A percentile compares a stretch with the other conserved stretches of the same genome.
Evolutionary conservation across 2,329 filamentous ascomycete genomes (phyloP).

Genomic region (Penicillium sp.): DNA sequence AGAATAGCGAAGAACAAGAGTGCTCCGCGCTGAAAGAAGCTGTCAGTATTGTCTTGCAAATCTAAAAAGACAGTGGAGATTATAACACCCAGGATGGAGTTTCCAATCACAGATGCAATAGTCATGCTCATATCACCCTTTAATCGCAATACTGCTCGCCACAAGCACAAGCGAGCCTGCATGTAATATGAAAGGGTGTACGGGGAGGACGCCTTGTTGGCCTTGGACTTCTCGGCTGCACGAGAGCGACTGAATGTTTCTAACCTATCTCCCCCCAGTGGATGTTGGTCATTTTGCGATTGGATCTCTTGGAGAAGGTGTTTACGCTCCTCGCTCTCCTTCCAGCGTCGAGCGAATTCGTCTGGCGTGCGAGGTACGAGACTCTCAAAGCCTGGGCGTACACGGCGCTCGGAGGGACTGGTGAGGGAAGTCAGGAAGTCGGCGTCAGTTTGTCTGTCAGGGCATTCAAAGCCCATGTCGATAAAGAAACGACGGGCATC

Average conservation of each 20-base stretch:
- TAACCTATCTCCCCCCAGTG: conserved; percentile 38
- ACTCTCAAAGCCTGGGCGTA: conserved; percentile 62
- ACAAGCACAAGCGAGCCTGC: conserved; percentile 78
- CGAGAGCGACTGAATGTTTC: conserved; percentile 44
- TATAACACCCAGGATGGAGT: conserved; percentile 74
- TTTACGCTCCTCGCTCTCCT: conserved; percentile 53
- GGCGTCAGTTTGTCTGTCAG: conserved; percentile 67
- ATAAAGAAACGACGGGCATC: conserved; percentile 69
- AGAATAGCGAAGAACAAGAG: conserved; percentile 84
- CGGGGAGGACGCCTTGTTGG: conserved; percentile 67
- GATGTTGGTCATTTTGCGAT: conserved; percentile 41
- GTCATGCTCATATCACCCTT: conserved; percentile 75
- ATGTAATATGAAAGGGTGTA: conserved; percentile 78
- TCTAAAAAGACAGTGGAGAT: conserved; percentile 81
- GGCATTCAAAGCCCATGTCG: conserved; percentile 70
- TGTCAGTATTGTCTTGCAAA: conserved; percentile 64
- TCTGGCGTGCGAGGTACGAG: conserved; percentile 68
- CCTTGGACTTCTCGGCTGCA: conserved; percentile 44
- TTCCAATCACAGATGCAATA: conserved; percentile 66
- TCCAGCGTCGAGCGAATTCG: conserved; percentile 65
- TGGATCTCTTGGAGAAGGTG: conserved; percentile 46
- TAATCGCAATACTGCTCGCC: conserved; percentile 76
- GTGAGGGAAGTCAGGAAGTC: conserved; percentile 74
- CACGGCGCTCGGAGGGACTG: conserved; percentile 62
- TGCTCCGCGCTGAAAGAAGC: conserved; percentile 77